Evolutionary conservation across 176 grass and related monocot genomes (phyloP).

Genomic region (Elymus sibiricus): DNA sequence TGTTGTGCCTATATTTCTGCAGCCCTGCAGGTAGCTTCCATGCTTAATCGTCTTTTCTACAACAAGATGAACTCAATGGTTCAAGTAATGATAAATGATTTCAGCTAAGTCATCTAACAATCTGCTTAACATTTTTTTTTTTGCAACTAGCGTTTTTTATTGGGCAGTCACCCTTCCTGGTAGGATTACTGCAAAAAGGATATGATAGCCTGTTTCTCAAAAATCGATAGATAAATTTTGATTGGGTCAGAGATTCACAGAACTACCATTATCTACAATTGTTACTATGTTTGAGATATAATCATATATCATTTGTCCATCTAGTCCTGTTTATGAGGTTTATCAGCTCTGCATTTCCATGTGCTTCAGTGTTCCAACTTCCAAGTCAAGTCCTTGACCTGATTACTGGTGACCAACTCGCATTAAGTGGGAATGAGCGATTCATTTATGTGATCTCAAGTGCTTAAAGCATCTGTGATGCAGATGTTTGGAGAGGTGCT

Average conservation of each 20-base stretch:
- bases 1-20: neutral
- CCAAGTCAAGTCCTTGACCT: neutral
- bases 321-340: neutral
- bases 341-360: neutral
- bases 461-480: neutral
- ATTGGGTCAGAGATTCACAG: neutral
- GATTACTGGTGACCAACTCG: neutral
- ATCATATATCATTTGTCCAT: neutral
- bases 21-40: neutral
- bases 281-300: neutral
- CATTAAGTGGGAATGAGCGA: neutral
- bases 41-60: neutral
- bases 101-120: neutral
- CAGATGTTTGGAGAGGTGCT: neutral
- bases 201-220: neutral
- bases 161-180: neutral
- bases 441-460: neutral
- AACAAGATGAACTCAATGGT: neutral
- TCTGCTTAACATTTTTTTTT: neutral
- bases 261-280: neutral
- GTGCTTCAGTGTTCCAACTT: neutral
- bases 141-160: neutral
- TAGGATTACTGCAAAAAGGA: neutral
- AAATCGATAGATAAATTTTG: neutral
- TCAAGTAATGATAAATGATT: neutral